A percentile compares a stretch with the other conserved stretches of the same genome.
Evolutionary conservation across 2,329 filamentous ascomycete species (phyloP).

Genomic region (Alternaria hordeiaustralica): DNA sequence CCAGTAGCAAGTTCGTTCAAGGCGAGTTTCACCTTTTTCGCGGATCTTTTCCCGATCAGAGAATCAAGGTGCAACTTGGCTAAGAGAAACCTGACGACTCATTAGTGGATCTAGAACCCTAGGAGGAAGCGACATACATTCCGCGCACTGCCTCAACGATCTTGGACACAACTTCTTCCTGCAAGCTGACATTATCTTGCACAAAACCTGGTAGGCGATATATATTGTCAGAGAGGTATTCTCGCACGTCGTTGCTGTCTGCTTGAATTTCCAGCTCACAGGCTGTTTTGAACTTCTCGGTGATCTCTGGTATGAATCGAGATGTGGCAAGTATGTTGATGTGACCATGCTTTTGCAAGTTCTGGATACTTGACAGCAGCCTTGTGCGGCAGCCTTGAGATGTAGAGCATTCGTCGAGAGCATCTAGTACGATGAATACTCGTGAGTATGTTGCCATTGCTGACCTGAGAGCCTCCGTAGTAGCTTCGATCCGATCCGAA

Average conservation of each 20-base stretch:
- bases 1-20: not conserved
- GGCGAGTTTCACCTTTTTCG: too few relatives aligned
- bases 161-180: too few relatives aligned
- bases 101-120: too few relatives aligned
- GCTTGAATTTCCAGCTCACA: not conserved
- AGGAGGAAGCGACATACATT: too few relatives aligned
- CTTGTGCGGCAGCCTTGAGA: not conserved
- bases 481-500: too few relatives aligned
- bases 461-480: too few relatives aligned
- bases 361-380: not conserved
- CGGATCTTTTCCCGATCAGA: not conserved
- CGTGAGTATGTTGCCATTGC: too few relatives aligned
- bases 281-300: not conserved
- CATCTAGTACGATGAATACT: not conserved
- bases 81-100: not conserved
- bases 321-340: not conserved
- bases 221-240: not conserved
- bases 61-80: not conserved
- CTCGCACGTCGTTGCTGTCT: not conserved
- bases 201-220: not conserved
- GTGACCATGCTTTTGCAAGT: not conserved
- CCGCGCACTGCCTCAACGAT: too few relatives aligned
- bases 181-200: too few relatives aligned
- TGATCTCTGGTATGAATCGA: not conserved
- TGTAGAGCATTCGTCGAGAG: not conserved